A percentile compares a stretch with the other conserved stretches of the same genome.
Evolutionary conservation across 2,329 filamentous ascomycete species (phyloP).

Genomic region (Tetracladium maxilliforme): DNA sequence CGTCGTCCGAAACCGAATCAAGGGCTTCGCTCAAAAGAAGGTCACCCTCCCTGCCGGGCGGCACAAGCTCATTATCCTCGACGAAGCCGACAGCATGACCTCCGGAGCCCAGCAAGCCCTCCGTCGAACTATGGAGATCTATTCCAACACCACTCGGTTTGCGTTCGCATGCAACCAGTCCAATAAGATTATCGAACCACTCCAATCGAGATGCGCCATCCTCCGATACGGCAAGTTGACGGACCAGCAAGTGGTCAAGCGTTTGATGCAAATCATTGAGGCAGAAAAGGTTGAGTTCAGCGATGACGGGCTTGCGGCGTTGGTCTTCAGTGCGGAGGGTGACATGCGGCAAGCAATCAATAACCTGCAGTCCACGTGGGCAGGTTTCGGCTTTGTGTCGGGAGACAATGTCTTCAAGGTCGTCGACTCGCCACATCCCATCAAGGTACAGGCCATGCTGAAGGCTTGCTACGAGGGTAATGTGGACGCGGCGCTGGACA

Average conservation of each 20-base stretch:
- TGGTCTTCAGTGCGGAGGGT: slow-evolving; percentile 93
- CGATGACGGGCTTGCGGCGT: slow-evolving; percentile 86
- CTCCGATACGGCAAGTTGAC: slow-evolving; percentile 86
- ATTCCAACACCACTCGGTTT: slow-evolving; percentile 89
- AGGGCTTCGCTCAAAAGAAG: slow-evolving; percentile 97
- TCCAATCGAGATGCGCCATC: slow-evolving; percentile 93
- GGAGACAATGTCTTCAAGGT: slow-evolving; percentile 97
- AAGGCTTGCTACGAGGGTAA: slow-evolving; percentile 92
- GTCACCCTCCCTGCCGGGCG: slow-evolving; percentile 82
- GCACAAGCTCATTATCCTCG: slow-evolving; percentile 93
- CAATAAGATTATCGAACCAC: slow-evolving; percentile 98
- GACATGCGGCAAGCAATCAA: slow-evolving; percentile 99
- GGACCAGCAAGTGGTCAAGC: slow-evolving; percentile 82
- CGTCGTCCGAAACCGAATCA: slow-evolving; percentile 92
- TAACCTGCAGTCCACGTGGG: slow-evolving; percentile 84
- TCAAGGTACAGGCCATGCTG: slow-evolving; percentile 97
- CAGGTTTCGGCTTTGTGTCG: slow-evolving; percentile 92
- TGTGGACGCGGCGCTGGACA: slow-evolving; percentile 75
- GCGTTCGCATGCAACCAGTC: slow-evolving; percentile 98
- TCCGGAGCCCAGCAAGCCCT: slow-evolving; percentile 91
- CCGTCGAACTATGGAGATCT: slow-evolving; percentile 95
- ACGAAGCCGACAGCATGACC: slow-evolving; percentile 98
- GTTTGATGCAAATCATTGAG: slow-evolving; percentile 81
- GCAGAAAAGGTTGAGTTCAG: slow-evolving; percentile 82
- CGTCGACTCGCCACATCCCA: slow-evolving; percentile 90